Percentiles rank a stretch among this genome's conserved stretches.
Evolutionary conservation across 2,329 filamentous ascomycete species (phyloP).

Genomic region (Cladophialophora yegresii): DNA sequence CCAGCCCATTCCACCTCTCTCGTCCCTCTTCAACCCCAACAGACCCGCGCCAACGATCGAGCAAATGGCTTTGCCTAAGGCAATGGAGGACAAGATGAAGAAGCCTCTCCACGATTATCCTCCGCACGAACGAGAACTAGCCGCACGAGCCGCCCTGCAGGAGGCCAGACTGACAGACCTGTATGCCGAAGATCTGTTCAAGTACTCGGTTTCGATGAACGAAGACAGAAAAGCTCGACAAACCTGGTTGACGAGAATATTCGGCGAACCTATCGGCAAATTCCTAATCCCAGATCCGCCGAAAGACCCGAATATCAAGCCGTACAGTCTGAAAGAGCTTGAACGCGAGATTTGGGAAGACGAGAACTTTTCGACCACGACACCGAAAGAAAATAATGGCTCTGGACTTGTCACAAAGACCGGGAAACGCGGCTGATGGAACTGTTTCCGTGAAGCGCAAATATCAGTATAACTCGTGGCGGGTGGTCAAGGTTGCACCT

Average conservation of each 20-base stretch:
- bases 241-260: constrained; percentile 31
- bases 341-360: constrained; percentile 35
- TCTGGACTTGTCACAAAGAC: background rate
- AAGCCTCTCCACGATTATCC: constrained; percentile 47
- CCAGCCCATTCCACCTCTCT: constrained; percentile 47
- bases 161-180: constrained; percentile 35
- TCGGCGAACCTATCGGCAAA: constrained; percentile 36
- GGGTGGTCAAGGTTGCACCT: background rate
- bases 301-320: constrained; percentile 33
- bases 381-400: background rate
- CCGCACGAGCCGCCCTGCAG: constrained; percentile 38
- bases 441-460: background rate
- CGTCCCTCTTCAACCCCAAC: constrained; percentile 48
- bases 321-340: constrained; percentile 30
- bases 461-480: background rate
- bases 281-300: constrained; percentile 37
- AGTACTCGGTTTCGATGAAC: constrained; percentile 35
- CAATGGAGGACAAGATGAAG: constrained; percentile 32
- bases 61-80: constrained; percentile 35
- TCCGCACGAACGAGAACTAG: constrained; percentile 51
- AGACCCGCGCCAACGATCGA: constrained; percentile 41
- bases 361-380: constrained; percentile 4
- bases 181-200: constrained; percentile 35
- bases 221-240: constrained; percentile 35
- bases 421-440: constrained; percentile 5